Evolutionary conservation across 331 rosid genomes (phyloP).

Genomic region (Malus hybrid): DNA sequence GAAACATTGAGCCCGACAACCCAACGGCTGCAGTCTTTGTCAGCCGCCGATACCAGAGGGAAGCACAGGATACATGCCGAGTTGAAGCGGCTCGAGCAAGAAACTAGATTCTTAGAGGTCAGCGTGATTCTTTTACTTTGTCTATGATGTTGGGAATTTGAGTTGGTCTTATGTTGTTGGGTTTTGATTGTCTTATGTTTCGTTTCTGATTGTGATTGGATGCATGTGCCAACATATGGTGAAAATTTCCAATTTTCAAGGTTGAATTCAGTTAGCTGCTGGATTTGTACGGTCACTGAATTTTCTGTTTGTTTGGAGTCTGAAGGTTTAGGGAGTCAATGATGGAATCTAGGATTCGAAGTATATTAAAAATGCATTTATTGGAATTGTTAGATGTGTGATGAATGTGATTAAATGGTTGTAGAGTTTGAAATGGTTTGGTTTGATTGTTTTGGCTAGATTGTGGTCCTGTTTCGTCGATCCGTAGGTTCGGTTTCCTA

Average conservation of each 20-base stretch:
- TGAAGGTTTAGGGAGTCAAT: background rate
- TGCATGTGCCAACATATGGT: background rate
- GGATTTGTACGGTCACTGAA: background rate
- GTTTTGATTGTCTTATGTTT: background rate
- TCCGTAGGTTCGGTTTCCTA: conserved; percentile 11
- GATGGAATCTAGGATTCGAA: background rate
- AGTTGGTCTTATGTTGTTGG: background rate
- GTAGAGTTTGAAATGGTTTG: background rate
- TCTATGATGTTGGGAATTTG: background rate
- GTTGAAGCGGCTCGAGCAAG: conserved; percentile 78
- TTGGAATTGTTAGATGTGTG: background rate
- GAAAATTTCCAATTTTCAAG: background rate
- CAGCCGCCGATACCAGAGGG: conserved; percentile 77
- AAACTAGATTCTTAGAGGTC: conserved; percentile 85
- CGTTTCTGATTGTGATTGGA: background rate
- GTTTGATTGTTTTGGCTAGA: conserved; percentile 12
- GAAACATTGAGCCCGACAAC: conserved; percentile 54
- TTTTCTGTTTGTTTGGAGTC: background rate
- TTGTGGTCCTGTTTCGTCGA: conserved; percentile 14
- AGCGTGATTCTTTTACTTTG: background rate
- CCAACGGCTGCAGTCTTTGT: conserved; percentile 58
- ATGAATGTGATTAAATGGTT: conserved; percentile 1
- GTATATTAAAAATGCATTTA: background rate
- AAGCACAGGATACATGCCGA: conserved; percentile 86
- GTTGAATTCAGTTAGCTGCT: background rate